Base-by-base conservation (phyloP, 176 grass and related monocot genomes). In the Aegilops tauschii region DNA sequence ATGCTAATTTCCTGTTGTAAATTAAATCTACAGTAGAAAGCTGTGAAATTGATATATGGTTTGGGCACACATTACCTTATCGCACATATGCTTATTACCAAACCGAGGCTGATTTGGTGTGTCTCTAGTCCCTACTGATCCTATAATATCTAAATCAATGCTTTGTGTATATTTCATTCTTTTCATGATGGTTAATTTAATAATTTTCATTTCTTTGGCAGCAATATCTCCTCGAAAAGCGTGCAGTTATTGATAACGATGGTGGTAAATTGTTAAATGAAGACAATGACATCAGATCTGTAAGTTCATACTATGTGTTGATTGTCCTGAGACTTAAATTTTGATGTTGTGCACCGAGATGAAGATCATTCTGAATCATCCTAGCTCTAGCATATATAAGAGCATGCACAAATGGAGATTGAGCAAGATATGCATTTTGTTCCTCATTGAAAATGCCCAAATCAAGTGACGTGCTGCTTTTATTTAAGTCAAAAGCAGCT, bases 231-330 rank as follows among this genome's bases (percentile, higher is more conserved):
- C 89, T 98, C 70, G 91, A 98, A 85, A 92, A 98, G 29, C 93
- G 88, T 81, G 96, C 96, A 40, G 85, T 95, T 87, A 39, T 98
- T 86, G 90, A 98, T 73, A 84, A 76, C 77, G 91, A 98, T 72
- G 80, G 92, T 67, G 84, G 96, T 13, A 98, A 98, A 86, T 91
- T 98, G 63, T 73, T 98, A 69, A 98, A 95, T 88, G 93, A 98
- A 93, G 96, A 98, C 85, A 90, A 95, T 63, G 96, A 98, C 61
- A 68, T 98, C 37, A 93, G 93, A 98, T 95, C 93, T 50, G 96
- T 98, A 95, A 90, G 89, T 86, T 68, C 23, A 72, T 81, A 39
- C 45, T 12, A 40, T 74, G 49, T 12, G 35, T 70, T 49, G 61
- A 65, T 83, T 37, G 9, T 66, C 68, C 69, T 40, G 16, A 80